phyloP scores from a whole-genome alignment of 768 basidiomycete species.

The Phlebiopsis gigantea region DNA sequence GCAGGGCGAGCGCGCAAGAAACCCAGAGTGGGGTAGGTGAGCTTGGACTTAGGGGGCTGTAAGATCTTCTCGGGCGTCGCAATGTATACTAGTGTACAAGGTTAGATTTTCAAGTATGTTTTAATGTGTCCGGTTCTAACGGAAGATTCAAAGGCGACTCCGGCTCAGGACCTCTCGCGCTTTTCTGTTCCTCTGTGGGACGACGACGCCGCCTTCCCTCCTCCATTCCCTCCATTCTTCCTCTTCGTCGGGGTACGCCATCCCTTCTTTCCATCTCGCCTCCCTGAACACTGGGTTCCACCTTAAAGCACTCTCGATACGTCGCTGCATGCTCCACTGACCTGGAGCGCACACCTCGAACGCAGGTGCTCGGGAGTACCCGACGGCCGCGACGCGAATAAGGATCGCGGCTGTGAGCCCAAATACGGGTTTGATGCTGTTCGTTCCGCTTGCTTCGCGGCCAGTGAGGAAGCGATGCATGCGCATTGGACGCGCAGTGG shows the following conservation, averaged over 20 bases:
- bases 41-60: background rate
- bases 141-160: background rate
- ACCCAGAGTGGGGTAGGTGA: slow-evolving; percentile 47
- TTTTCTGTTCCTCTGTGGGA: background rate
- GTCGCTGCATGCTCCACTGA: slow-evolving; percentile 34
- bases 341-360: slow-evolving; percentile 41
- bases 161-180: background rate
- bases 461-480: slow-evolving; percentile 84
- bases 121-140: background rate
- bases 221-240: background rate
- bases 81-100: background rate
- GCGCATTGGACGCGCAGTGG: slow-evolving; percentile 30
- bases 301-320: slow-evolving; percentile 39
- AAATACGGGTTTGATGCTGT: slow-evolving; percentile 63
- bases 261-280: slow-evolving; percentile 20
- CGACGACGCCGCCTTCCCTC: too few species aligned
- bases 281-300: slow-evolving; percentile 22
- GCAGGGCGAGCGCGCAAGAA: slow-evolving; percentile 56
- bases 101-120: background rate
- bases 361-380: slow-evolving; percentile 40
- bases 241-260: slow-evolving; percentile 7
- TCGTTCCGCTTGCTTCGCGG: slow-evolving; percentile 70
- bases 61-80: background rate
- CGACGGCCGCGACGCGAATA: slow-evolving; percentile 43
- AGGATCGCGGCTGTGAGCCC: slow-evolving; percentile 77